These are phyloP conservation scores for Paramecium sexaurelia DNA, from an alignment of 73 alveolate genomes.

Conservation along the genomic window DNA sequence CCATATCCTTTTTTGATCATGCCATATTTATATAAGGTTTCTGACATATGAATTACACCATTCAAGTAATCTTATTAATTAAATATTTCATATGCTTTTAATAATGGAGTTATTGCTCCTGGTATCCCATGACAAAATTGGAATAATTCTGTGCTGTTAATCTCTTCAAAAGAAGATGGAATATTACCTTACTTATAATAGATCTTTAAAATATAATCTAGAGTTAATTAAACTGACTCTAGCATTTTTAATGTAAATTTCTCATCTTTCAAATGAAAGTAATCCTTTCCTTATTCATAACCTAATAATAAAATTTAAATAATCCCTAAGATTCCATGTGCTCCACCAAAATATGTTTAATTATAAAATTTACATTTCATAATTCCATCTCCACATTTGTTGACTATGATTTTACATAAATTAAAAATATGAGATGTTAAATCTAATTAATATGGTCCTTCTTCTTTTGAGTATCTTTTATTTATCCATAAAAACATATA, in stretches of 20 bases:
- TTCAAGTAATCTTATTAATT: conserved; percentile 70
- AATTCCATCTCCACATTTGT: conserved; percentile 16
- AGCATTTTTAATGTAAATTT: background rate
- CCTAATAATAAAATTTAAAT: conserved; percentile 79
- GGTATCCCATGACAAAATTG: conserved; percentile 99
- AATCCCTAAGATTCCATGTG: conserved; percentile 97
- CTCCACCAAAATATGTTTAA: conserved; percentile 92
- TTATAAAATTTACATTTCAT: conserved; percentile 30
- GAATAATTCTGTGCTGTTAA: conserved; percentile 70
- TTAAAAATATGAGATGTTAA: conserved; percentile 25
- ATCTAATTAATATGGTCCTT: conserved; percentile 46
- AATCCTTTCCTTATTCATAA: conserved; percentile 46
- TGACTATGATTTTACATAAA: conserved; percentile 1
- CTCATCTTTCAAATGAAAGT: background rate
- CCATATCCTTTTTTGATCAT: conserved; percentile 93
- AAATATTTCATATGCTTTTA: conserved; percentile 81
- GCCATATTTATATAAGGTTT: conserved; percentile 89
- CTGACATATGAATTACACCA: conserved; percentile 78
- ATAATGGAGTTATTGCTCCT: conserved; percentile 91
- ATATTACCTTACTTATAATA: conserved; percentile 85
- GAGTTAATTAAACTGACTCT: conserved; percentile 46
- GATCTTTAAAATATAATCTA: conserved; percentile 63
- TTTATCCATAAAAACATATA: conserved; percentile 84
- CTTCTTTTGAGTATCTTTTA: conserved; percentile 57
- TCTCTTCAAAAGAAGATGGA: conserved; percentile 74